Conservation (phyloP, 176 grass and related monocot genomes). For the Typha latifolia region DNA sequence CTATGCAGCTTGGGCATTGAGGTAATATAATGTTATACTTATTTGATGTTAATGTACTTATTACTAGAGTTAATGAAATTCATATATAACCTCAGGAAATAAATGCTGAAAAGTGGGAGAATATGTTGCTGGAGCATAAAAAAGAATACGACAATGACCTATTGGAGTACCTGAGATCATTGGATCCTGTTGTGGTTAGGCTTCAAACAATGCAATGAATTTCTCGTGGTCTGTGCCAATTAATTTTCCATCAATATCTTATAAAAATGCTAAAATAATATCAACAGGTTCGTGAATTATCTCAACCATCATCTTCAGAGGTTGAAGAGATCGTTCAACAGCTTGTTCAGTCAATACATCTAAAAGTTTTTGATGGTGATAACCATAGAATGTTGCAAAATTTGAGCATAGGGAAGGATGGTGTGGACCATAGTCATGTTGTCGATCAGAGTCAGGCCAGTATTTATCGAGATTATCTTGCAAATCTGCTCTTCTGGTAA, state of each 20-base stretch:
- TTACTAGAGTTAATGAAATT: not conserved
- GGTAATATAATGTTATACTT: too few relatives aligned
- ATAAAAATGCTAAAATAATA: not conserved
- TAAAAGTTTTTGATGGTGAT: conserved; percentile 15
- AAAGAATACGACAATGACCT: conserved; percentile 33
- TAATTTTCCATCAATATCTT: not conserved
- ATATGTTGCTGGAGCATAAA: conserved; percentile 19
- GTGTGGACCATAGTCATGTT: not conserved
- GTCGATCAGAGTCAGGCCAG: not conserved
- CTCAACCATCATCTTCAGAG: conserved; percentile 34
- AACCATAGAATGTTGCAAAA: not conserved
- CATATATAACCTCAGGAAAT: conserved; percentile 19
- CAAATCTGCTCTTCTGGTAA: conserved; percentile 33
- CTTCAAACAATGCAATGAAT: not conserved
- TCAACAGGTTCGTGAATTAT: conserved; percentile 27
- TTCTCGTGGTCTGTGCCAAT: not conserved
- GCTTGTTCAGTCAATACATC: conserved; percentile 26
- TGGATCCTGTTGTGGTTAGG: conserved; percentile 32
- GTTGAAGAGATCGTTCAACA: conserved; percentile 32
- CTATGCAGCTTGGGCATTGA: too few relatives aligned
- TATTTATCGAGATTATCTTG: conserved; percentile 30
- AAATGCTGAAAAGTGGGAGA: conserved; percentile 23
- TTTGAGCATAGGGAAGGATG: not conserved
- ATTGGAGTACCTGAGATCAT: conserved; percentile 39
- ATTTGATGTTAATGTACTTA: not conserved